phyloP scores from a whole-genome alignment of 176 grass and related monocot species.

The Ensete glaucum region DNA sequence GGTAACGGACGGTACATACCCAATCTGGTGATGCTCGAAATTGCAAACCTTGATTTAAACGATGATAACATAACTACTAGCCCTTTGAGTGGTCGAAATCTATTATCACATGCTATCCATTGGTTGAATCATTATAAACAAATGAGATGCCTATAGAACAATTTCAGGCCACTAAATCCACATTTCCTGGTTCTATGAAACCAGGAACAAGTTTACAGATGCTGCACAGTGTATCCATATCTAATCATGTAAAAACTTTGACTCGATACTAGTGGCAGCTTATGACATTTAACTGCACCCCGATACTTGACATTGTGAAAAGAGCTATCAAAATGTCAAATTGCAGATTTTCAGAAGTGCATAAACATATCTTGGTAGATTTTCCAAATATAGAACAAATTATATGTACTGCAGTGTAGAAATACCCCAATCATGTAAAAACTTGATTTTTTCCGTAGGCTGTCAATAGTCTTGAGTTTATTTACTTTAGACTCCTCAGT shows the following conservation, averaged over 20 bases:
- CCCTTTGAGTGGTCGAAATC: not conserved
- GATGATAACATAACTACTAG: not conserved
- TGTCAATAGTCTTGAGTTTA: too few relatives aligned
- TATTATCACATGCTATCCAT: not conserved
- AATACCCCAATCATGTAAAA: too few relatives aligned
- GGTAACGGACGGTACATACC: too few relatives aligned
- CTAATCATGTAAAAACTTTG: not conserved
- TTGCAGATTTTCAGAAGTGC: not conserved
- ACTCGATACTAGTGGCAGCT: not conserved
- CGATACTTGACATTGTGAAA: too few relatives aligned
- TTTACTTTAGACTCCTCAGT: too few relatives aligned
- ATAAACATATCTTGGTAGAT: not conserved
- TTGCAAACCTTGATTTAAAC: too few relatives aligned
- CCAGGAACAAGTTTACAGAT: not conserved
- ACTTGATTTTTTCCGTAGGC: too few relatives aligned
- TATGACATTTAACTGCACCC: not conserved
- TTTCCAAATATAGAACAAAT: not conserved
- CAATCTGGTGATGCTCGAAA: too few relatives aligned
- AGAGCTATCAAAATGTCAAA: not conserved
- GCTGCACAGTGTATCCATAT: not conserved
- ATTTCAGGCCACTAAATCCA: not conserved
- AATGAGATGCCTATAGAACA: not conserved
- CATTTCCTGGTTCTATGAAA: not conserved
- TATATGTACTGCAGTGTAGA: too few relatives aligned
- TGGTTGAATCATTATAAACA: not conserved